Evolutionary conservation across 345 rosid genomes (phyloP).

Genomic region (Murraya koenigii): DNA sequence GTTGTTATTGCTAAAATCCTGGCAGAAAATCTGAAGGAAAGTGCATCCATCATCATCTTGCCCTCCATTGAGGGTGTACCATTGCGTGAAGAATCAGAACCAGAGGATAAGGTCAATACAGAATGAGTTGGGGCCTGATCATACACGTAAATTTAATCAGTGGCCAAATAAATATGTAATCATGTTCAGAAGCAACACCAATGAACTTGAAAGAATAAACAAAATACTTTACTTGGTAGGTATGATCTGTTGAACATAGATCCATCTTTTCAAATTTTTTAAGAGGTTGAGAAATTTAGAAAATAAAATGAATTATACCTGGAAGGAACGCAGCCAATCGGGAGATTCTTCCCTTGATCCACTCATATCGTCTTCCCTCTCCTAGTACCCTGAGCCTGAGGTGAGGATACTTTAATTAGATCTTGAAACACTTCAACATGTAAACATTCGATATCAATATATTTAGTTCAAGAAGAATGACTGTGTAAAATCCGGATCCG

Average conservation of each 20-base stretch:
- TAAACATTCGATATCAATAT: too few species aligned
- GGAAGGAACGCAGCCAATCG: conserved; percentile 70
- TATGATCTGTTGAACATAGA: too few species aligned
- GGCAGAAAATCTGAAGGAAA: conserved; percentile 20
- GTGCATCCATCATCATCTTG: conserved; percentile 21
- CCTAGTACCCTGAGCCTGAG: not conserved
- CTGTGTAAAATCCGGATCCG: too few species aligned
- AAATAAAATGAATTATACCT: conserved; percentile 34
- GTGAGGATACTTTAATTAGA: too few species aligned
- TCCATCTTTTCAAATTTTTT: not conserved
- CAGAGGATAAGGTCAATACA: conserved; percentile 45
- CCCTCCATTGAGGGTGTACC: conserved; percentile 35
- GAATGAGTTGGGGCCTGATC: conserved; percentile 60
- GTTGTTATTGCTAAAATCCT: not conserved
- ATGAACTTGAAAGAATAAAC: too few species aligned
- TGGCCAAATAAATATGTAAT: not conserved
- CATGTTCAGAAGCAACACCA: not conserved
- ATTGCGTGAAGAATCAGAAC: conserved; percentile 48
- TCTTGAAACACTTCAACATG: too few species aligned
- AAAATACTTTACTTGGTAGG: too few species aligned
- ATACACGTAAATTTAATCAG: conserved; percentile 6
- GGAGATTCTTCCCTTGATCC: conserved; percentile 76
- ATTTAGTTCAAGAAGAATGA: too few species aligned
- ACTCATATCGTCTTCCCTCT: conserved; percentile 41
- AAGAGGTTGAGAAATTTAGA: not conserved